Evolutionary conservation across 768 basidiomycete genomes (phyloP).

Genomic region (Lentinula boryana): DNA sequence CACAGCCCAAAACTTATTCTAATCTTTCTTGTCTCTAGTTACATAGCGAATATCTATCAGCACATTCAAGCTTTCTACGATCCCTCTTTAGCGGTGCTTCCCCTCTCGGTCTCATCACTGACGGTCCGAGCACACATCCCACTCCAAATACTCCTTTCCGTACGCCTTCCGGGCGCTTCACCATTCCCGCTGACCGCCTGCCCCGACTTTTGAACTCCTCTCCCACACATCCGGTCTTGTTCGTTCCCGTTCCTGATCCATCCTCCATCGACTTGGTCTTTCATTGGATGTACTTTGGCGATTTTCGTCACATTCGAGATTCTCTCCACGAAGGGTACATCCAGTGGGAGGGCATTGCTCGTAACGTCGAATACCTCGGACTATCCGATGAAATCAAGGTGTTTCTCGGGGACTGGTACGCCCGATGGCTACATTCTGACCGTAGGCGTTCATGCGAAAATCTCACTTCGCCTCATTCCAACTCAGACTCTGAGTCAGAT

Average conservation of each 20-base stretch:
- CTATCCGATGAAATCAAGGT: slow-evolving; percentile 71
- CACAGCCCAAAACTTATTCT: neutral
- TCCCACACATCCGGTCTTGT: slow-evolving; percentile 61
- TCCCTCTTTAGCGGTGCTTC: slow-evolving; percentile 66
- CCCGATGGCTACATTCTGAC: slow-evolving; percentile 47
- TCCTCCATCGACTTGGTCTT: slow-evolving; percentile 65
- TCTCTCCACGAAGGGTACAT: slow-evolving; percentile 59
- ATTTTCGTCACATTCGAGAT: slow-evolving; percentile 56
- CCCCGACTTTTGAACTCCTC: slow-evolving; percentile 62
- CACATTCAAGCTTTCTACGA: slow-evolving; percentile 71
- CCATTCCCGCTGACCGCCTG: slow-evolving; percentile 45
- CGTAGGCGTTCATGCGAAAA: neutral
- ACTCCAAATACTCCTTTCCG: slow-evolving; percentile 14
- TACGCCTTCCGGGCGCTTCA: slow-evolving; percentile 23
- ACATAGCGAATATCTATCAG: slow-evolving; percentile 77
- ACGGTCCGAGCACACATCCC: slow-evolving; percentile 23
- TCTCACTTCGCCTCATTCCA: neutral
- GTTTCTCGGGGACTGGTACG: slow-evolving; percentile 73
- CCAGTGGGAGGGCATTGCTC: slow-evolving; percentile 82
- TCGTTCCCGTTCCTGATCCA: slow-evolving; percentile 71
- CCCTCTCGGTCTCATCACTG: slow-evolving; percentile 50
- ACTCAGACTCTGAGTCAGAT: neutral
- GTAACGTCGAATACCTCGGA: slow-evolving; percentile 86
- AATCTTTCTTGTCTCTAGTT: slow-evolving; percentile 36
- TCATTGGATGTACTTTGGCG: slow-evolving; percentile 82